phyloP scores from a whole-genome alignment of 176 grass and related monocot species.

The Triticum dicoccoides region DNA sequence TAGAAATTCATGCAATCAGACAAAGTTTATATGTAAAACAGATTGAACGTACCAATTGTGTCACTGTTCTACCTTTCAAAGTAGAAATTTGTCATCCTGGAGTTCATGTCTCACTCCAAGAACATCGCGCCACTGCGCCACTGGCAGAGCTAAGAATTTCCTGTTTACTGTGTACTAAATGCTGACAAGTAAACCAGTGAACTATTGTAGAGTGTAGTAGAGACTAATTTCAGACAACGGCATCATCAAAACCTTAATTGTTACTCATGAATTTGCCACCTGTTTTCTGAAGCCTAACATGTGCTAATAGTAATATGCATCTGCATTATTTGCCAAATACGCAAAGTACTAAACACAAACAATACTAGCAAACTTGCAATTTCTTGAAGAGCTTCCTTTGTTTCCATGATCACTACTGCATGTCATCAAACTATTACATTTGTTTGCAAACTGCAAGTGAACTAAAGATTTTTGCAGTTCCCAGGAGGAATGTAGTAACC shows the following conservation, averaged over 20 bases:
- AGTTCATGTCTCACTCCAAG: neutral
- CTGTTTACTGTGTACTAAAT: neutral
- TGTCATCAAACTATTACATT: neutral
- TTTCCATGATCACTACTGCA: neutral
- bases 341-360: too few species aligned
- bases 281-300: neutral
- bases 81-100: neutral
- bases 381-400: neutral
- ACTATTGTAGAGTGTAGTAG: neutral
- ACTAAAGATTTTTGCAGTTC: constrained; percentile 73
- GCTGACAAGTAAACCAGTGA: neutral
- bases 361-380: neutral
- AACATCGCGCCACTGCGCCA: neutral
- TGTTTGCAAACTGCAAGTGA: neutral
- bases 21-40: neutral
- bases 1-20: neutral
- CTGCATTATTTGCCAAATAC: neutral
- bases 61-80: neutral
- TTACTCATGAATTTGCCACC: neutral
- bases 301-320: neutral
- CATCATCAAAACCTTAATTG: neutral
- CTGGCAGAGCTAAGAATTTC: neutral
- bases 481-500: constrained; percentile 71
- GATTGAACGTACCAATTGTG: neutral
- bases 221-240: neutral